phyloP scores from a whole-genome alignment of 345 rosid genomes.

The Angophora floribunda region DNA sequence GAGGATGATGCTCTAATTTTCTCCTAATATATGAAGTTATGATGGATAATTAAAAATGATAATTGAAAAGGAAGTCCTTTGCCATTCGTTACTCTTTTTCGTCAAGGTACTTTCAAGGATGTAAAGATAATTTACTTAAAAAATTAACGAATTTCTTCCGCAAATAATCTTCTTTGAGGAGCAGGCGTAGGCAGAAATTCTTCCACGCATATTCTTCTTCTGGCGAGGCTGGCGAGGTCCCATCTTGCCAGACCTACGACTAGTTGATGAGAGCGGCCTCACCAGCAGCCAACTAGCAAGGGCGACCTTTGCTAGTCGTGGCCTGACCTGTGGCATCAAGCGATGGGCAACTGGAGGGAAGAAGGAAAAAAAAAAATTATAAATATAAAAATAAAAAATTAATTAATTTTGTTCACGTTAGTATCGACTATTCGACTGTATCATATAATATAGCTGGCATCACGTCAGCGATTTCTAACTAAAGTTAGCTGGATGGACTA shows the following conservation, averaged over 20 bases:
- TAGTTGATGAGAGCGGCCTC: neutral
- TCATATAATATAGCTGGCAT: neutral
- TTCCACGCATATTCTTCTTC: neutral
- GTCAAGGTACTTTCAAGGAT: neutral
- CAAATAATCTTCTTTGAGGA: neutral
- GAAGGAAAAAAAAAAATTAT: neutral
- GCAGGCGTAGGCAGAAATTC: neutral
- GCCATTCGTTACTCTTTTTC: neutral
- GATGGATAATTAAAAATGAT: neutral
- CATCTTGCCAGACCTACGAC: neutral
- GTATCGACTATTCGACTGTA: accelerated
- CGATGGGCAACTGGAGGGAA: neutral
- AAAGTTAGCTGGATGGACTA: neutral
- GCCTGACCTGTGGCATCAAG: neutral
- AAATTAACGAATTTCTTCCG: neutral
- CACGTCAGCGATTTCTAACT: too few species aligned
- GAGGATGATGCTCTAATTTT: neutral
- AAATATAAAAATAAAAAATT: too few species aligned
- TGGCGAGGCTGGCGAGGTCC: neutral
- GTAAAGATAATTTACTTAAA: neutral
- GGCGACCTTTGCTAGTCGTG: accelerated
- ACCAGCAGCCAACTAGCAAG: accelerated
- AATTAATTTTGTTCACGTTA: too few species aligned
- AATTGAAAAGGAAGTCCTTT: neutral
- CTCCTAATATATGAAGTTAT: neutral